Base-by-base conservation (phyloP, 192 early-diverging fungal species). In the Umbelopsis sp. region DNA sequence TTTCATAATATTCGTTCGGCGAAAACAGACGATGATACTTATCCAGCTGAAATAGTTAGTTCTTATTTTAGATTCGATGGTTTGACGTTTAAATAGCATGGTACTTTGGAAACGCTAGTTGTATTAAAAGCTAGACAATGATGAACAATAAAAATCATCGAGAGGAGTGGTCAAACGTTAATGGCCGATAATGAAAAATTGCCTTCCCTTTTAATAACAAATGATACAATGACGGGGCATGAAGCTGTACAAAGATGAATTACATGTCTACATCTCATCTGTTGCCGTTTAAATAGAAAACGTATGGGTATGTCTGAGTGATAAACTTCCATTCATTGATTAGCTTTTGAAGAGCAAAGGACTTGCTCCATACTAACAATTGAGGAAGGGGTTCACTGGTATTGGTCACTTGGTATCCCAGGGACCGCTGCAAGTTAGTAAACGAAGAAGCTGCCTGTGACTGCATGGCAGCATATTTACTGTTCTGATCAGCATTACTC, bases 321-420 rank as follows among this genome's bases (percentile, higher is more conserved):
- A 76, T 17, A 2, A 71, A 54, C 31, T 71, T 70, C 74, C 74
- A 76, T 36, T 71, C 74, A 32, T 1, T 53, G 0, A 44, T 29
- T 10, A 68, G 43, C 31, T 68, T 76, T 4, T 12, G 22, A 1
- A 76, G 50, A 16, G 74, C 62, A 34, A 71, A 65, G 17, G 53
- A 34, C 7, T 71, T 45, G 17, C 41, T 56, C 74, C 74, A 76
- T 16, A 69, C 69, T 5, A 56, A 38, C 32, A 71, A 10, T 41
- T 66, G 74, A 16, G 56, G 36, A 9, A 17, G 17, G n/a, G 62
- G 11, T 54, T 51, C 45, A 7, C 24, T 44, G 5, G 69, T 51
- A 50, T 68, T 71, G 3, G 70, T 68, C 0, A 70, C 69, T 11
- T 71, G 68, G 41, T 65, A 71, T 45, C 70, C 70, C 74, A 76